Evolutionary conservation across 345 rosid species (phyloP).

Genomic region (Brassica cretica): DNA sequence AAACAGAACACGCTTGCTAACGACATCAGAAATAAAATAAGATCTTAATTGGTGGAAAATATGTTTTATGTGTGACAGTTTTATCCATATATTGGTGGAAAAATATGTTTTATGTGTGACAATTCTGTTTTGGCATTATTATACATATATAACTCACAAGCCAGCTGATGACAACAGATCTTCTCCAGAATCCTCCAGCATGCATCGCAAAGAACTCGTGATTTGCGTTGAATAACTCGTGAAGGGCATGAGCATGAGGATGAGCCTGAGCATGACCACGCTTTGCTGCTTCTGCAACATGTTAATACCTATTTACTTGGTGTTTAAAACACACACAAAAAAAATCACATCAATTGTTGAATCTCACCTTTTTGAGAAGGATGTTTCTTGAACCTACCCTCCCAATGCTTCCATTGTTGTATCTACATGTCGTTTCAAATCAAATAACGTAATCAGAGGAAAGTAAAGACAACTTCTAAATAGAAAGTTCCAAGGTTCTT

Average conservation of each 20-base stretch:
- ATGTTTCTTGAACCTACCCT: slow-evolving; percentile 41
- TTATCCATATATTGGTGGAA: not conserved
- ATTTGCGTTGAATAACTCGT: slow-evolving; percentile 31
- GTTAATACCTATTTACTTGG: not conserved
- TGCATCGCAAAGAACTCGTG: slow-evolving; percentile 42
- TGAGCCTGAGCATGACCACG: slow-evolving; percentile 29
- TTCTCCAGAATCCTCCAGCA: slow-evolving; percentile 64
- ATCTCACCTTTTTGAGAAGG: slow-evolving; percentile 37
- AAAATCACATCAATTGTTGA: slow-evolving; percentile 4
- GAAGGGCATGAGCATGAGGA: slow-evolving; percentile 29
- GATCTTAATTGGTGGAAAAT: not conserved
- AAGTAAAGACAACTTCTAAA: not conserved
- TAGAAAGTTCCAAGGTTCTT: not conserved
- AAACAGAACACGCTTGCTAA: not conserved
- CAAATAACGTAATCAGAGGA: not conserved
- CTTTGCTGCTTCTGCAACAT: slow-evolving; percentile 32
- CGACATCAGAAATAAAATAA: not conserved
- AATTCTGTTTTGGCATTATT: not conserved
- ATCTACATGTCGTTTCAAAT: slow-evolving; percentile 46
- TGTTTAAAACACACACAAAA: not conserved
- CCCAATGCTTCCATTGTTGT: slow-evolving; percentile 84
- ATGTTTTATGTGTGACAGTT: too few species aligned
- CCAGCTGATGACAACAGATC: slow-evolving; percentile 69
- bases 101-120: not conserved
- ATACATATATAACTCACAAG: slow-evolving; percentile 47